Percentiles rank a stretch among this genome's conserved stretches.
These are phyloP conservation scores for Brassica napus DNA, from an alignment of 345 rosid species.

Conservation along the genomic window Da-Ae NC_063435.1:13697001-13697500, in stretches of 20 bases:
- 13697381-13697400: background rate
- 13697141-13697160: too few species aligned
- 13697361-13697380: background rate
- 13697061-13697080: background rate
- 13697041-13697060: constrained; percentile 42
- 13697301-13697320: too few species aligned
- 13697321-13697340: too few species aligned
- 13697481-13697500: constrained; percentile 8
- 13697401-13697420: background rate
- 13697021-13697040: constrained; percentile 55
- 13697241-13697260: too few species aligned
- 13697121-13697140: background rate
- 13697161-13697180: too few species aligned
- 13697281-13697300: too few species aligned
- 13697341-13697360: too few species aligned
- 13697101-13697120: background rate
- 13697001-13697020: constrained; percentile 33
- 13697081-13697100: background rate
- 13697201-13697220: too few species aligned
- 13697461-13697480: constrained; percentile 3
- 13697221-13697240: too few species aligned
- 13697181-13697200: too few species aligned
- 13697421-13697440: constrained; percentile 24
- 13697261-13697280: too few species aligned
- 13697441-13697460: background rate